Percentiles rank a stretch among this genome's conserved stretches.
Evolutionary conservation across 2,329 filamentous ascomycete genomes (phyloP).

Genomic region (Verticillium zaregamsianum): DNA sequence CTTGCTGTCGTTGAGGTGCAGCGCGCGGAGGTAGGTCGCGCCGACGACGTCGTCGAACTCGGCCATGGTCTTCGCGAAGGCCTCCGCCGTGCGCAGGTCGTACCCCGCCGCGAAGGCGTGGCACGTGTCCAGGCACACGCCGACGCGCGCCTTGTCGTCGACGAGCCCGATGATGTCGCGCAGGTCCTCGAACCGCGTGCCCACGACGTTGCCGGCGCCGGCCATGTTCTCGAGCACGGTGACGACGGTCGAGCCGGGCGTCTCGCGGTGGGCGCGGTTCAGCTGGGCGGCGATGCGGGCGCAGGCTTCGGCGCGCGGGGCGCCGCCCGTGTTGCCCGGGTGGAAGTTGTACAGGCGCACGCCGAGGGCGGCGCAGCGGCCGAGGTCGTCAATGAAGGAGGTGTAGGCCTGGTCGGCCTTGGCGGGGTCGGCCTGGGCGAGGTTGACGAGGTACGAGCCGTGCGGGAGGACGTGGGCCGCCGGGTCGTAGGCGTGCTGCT

Average conservation of each 20-base stretch:
- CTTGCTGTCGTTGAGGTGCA: conserved; percentile 96
- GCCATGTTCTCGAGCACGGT: conserved; percentile 97
- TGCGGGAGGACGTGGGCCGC: conserved; percentile 78
- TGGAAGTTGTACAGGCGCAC: conserved; percentile 98
- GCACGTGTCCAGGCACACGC: conserved; percentile 95
- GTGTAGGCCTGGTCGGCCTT: conserved; percentile 84
- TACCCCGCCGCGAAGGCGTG: conserved; percentile 94
- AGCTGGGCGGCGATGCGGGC: conserved; percentile 75
- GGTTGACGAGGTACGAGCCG: conserved; percentile 93
- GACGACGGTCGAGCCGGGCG: conserved; percentile 57
- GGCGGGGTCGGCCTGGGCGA: conserved; percentile 75
- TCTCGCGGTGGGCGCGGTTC: conserved; percentile 76
- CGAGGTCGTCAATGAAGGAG: conserved; percentile 82
- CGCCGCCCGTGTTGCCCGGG: conserved; percentile 75
- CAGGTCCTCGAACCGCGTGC: conserved; percentile 80
- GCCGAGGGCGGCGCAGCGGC: conserved; percentile 78
- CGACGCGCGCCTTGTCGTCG: conserved; percentile 77
- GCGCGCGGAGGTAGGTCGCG: conserved; percentile 71
- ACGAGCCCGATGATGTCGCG: conserved; percentile 77
- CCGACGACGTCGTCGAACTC: conserved; percentile 78
- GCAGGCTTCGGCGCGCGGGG: conserved; percentile 65
- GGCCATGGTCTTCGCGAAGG: conserved; percentile 69
- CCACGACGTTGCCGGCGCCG: conserved; percentile 81
- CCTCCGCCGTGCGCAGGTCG: conserved; percentile 72
- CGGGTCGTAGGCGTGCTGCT: conserved; percentile 66